These are phyloP conservation scores for Thermoascus crustaceus DNA, from an alignment of 2,329 filamentous ascomycete genomes.

Conservation along the genomic window DNA sequence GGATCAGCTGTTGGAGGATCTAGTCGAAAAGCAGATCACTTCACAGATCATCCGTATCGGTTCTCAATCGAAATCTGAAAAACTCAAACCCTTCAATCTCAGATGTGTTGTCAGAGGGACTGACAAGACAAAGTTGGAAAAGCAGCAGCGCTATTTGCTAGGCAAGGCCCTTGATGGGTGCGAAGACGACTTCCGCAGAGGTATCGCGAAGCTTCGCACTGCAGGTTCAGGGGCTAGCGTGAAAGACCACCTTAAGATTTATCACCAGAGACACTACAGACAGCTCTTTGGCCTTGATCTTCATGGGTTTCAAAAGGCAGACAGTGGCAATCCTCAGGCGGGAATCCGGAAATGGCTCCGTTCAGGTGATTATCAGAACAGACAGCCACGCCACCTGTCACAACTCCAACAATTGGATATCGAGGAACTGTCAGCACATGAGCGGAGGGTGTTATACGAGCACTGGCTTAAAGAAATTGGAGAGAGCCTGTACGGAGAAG, in stretches of 20 bases:
- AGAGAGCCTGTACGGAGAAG: slow-evolving; percentile 1
- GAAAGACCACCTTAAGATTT: slow-evolving; percentile 11
- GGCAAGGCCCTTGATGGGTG: slow-evolving; percentile 8
- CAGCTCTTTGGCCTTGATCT: slow-evolving; percentile 15
- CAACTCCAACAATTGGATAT: slow-evolving; percentile 4
- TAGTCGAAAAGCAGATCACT: slow-evolving; percentile 33
- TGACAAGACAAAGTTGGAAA: slow-evolving; percentile 32
- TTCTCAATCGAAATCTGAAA: slow-evolving; percentile 47
- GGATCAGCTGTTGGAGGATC: slow-evolving; percentile 53
- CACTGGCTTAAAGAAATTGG: slow-evolving; percentile 20
- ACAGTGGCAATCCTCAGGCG: not conserved
- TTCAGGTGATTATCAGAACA: slow-evolving; percentile 4
- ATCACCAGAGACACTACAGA: slow-evolving; percentile 10
- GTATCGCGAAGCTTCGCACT: slow-evolving; percentile 6
- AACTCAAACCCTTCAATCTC: slow-evolving; percentile 46
- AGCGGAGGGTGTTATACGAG: slow-evolving; percentile 18
- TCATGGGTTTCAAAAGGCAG: slow-evolving; percentile 13
- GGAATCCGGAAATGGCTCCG: slow-evolving; percentile 16
- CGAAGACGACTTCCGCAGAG: slow-evolving; percentile 8
- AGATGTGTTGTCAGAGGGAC: slow-evolving; percentile 21
- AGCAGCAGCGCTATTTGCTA: not conserved
- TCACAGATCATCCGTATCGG: slow-evolving; percentile 54
- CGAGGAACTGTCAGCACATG: slow-evolving; percentile 3
- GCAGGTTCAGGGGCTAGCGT: slow-evolving; percentile 6
- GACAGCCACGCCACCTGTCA: slow-evolving; percentile 4